Base-by-base conservation (phyloP, 2,329 filamentous ascomycete genomes). In the Penicillium thymicola region DNA sequence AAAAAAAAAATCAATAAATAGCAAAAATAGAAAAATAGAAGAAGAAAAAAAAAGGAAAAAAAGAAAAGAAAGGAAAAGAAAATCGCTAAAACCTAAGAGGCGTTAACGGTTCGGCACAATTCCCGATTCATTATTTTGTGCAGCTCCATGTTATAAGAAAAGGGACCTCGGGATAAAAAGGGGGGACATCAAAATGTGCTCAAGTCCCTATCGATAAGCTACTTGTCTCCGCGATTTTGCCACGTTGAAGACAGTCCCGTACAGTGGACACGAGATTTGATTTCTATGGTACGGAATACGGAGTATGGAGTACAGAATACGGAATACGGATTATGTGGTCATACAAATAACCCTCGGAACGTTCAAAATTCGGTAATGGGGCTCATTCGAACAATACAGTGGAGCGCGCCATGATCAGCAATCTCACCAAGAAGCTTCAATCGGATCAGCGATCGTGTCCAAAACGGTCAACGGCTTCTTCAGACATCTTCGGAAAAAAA, bases 361-460 rank as follows among this genome's bases (percentile, higher is more conserved):
- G 8, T 27, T 27, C 25, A 27, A 28, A 23, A 10, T 34, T n/a
- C 8, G 14, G 30, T 13, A 25, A 46, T 46, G 30, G 44, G 44
- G 44, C 44, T 30, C n/a, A 18, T 32, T 7, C 10, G 27, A 44
- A 30, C 41, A 27, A 30, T 10, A 45, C n/a, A 45, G 61, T 64
- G 59, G 61, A 64, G 58, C 52, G 41, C 21, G n/a, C 51, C 36
- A 56, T 58, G 61, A 64, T 65, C 61, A 59, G 58, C 48, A 54
- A 59, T 60, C 61, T 49, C 25, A 34, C 43, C 37, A 51, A 38
- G 50, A 61, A 63, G 57, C 59, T 63, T 63, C 47, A 41, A 25
- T 37, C 43, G 4, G 53, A 62, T 63, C 52, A 49, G 46, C 55
- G 57, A 59, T 55, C 52, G 27, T 28, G n/a, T 44, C 44, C 48